Percentiles rank a stretch among this genome's conserved stretches.
Evolutionary conservation across 108 stramenopile genomes (phyloP).

Genomic region (Discostella stelligeroides): DNA sequence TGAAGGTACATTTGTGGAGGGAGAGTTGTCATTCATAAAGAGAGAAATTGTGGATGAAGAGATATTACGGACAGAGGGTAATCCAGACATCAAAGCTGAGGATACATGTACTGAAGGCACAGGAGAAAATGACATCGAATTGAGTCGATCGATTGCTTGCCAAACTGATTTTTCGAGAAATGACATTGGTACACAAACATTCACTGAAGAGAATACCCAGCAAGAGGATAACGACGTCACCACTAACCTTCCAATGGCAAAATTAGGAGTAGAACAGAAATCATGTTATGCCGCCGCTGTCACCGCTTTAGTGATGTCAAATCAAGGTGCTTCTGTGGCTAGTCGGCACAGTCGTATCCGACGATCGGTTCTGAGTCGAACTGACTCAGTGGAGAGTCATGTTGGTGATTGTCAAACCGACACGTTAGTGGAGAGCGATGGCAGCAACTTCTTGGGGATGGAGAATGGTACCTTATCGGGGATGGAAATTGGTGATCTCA

Average conservation of each 20-base stretch:
- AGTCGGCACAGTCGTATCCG: conserved; percentile 5
- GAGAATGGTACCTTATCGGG: background rate
- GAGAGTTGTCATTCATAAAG: background rate
- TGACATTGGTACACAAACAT: background rate
- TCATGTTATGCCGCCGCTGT: conserved; percentile 33
- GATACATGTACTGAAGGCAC: background rate
- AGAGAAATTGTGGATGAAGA: background rate
- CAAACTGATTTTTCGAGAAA: background rate
- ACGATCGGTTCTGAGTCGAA: background rate
- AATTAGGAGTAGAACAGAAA: conserved; percentile 23
- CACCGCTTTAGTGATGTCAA: conserved; percentile 1
- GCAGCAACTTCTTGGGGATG: background rate
- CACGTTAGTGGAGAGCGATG: conserved; percentile 3
- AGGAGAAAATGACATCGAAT: background rate
- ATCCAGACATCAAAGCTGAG: background rate
- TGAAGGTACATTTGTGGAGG: conserved; percentile 3
- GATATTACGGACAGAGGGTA: background rate
- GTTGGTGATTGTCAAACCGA: background rate
- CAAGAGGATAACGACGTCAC: conserved; percentile 1
- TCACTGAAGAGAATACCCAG: background rate
- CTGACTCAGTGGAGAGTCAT: conserved; percentile 2
- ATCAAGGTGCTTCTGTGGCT: background rate
- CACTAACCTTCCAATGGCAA: background rate
- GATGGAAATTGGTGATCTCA: conserved; percentile 21
- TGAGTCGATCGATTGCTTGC: background rate